phyloP scores from a whole-genome alignment of 2,329 filamentous ascomycete species.

The Colletotrichum sp. region DNA sequence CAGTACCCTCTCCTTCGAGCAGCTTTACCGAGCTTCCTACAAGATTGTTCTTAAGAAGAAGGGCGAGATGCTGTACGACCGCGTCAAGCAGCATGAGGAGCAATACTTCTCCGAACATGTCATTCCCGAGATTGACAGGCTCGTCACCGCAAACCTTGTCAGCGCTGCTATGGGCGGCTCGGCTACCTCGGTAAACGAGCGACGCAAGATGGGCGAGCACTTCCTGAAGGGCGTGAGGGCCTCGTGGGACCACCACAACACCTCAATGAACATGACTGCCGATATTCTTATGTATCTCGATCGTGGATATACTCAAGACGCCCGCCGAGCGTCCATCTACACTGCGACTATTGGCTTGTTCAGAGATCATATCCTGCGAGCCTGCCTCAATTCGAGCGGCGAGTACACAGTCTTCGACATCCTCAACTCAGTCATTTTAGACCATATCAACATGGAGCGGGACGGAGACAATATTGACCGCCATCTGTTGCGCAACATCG shows the following conservation, averaged over 20 bases:
- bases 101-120: constrained; percentile 80
- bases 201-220: constrained; percentile 79
- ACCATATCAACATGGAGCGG: constrained; percentile 91
- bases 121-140: constrained; percentile 69
- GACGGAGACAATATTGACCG: constrained; percentile 89
- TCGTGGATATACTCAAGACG: constrained; percentile 77
- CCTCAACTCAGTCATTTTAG: constrained; percentile 81
- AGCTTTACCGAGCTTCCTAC: constrained; percentile 92
- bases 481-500: constrained; percentile 79
- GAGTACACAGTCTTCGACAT: constrained; percentile 70
- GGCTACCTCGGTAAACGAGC: constrained; percentile 75
- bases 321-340: constrained; percentile 78
- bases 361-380: constrained; percentile 81
- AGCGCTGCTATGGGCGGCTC: constrained; percentile 61
- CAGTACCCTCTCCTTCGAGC: constrained; percentile 89
- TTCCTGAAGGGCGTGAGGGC: constrained; percentile 79
- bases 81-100: constrained; percentile 81
- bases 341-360: constrained; percentile 86
- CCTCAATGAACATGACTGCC: constrained; percentile 94
- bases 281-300: constrained; percentile 99
- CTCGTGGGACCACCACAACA: constrained; percentile 87
- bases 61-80: constrained; percentile 79
- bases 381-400: constrained; percentile 51
- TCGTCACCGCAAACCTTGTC: constrained; percentile 72
- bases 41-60: constrained; percentile 91